phyloP scores from a whole-genome alignment of 441 rosid species.

The Populus hybrid region DNA sequence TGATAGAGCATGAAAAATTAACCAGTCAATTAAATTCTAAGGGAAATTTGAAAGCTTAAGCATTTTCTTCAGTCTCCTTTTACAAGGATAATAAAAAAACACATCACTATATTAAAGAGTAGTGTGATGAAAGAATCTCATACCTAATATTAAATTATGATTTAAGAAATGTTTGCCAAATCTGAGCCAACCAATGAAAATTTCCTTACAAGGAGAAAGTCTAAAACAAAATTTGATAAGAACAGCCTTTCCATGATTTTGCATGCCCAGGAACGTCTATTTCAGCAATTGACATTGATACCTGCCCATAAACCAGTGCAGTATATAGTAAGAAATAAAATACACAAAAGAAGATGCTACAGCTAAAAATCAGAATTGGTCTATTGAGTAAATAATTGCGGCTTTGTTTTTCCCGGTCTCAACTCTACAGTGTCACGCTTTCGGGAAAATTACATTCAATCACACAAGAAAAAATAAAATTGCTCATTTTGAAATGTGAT shows the following conservation, averaged over 20 bases:
- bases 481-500: not conserved
- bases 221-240: not conserved
- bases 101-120: not conserved
- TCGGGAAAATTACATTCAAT: not conserved
- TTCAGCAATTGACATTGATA: constrained; percentile 90
- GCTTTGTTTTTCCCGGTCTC: not conserved
- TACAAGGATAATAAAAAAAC: not conserved
- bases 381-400: not conserved
- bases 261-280: constrained; percentile 98
- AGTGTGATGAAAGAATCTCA: not conserved
- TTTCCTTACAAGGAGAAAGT: not conserved
- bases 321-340: not conserved
- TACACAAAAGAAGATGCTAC: not conserved
- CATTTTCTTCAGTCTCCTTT: not conserved
- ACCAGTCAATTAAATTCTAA: not conserved
- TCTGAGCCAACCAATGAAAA: not conserved
- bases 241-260: constrained; percentile 72
- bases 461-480: not conserved
- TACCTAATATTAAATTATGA: not conserved
- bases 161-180: not conserved
- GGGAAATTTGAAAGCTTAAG: not conserved
- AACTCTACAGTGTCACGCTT: not conserved
- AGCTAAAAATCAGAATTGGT: not conserved
- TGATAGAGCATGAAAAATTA: not conserved
- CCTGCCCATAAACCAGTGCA: constrained; percentile 52